A percentile compares a stretch with the other conserved stretches of the same genome.
Evolutionary conservation across 495 filamentous ascomycete genomes (phyloP).

Genomic region (Lentithecium fluviatile): DNA sequence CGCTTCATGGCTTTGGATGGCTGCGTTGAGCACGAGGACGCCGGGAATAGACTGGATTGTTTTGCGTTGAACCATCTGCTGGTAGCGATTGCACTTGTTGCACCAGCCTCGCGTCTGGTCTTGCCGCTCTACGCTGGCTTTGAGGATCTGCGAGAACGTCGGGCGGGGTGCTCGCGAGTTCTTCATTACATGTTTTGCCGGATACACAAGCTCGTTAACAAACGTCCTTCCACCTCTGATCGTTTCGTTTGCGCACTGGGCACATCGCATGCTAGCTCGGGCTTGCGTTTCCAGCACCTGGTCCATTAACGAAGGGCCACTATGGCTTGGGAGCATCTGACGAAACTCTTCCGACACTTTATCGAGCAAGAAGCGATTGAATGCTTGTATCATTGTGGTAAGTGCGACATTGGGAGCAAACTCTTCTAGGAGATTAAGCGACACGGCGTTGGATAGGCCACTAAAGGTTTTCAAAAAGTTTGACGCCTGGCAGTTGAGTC

Average conservation of each 20-base stretch:
- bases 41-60: slow-evolving; percentile 75
- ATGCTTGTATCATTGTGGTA: slow-evolving; percentile 70
- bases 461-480: slow-evolving; percentile 90
- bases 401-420: slow-evolving; percentile 66
- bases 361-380: slow-evolving; percentile 74
- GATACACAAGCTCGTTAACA: slow-evolving; percentile 84
- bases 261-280: slow-evolving; percentile 67
- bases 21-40: slow-evolving; percentile 81
- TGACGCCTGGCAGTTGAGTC: slow-evolving; percentile 93
- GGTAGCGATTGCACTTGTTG: slow-evolving; percentile 79
- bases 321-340: slow-evolving; percentile 56
- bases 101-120: slow-evolving; percentile 86
- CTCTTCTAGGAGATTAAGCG: slow-evolving; percentile 77
- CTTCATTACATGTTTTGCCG: slow-evolving; percentile 28
- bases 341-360: slow-evolving; percentile 70
- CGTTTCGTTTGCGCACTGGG: slow-evolving; percentile 77
- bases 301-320: slow-evolving; percentile 52
- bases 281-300: slow-evolving; percentile 53
- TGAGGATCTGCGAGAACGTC: slow-evolving; percentile 78
- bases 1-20: slow-evolving; percentile 65
- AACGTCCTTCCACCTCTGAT: slow-evolving; percentile 64
- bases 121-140: slow-evolving; percentile 82
- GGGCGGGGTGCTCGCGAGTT: slow-evolving; percentile 47
- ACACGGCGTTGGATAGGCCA: slow-evolving; percentile 67
- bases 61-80: slow-evolving; percentile 74